These are phyloP conservation scores for Ostreobium quekettii DNA, from an alignment of 139 green algal species.

Conservation along the genomic window DNA sequence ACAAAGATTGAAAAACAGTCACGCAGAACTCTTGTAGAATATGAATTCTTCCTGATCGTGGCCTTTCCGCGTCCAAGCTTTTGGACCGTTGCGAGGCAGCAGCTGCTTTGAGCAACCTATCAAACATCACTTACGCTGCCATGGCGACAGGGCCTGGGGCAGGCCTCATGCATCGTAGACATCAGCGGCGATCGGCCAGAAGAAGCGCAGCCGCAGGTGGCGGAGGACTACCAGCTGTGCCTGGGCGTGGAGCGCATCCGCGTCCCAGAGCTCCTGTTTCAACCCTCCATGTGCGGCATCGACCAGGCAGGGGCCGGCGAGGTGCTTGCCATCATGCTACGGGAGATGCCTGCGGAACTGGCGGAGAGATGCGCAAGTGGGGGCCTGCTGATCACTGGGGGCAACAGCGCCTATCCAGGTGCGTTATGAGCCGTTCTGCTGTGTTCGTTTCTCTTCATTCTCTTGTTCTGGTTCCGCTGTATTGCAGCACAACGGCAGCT, in stretches of 20 bases:
- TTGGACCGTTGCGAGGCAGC: too few species aligned
- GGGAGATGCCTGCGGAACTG: constrained; percentile 6
- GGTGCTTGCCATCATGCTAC: constrained; percentile 7
- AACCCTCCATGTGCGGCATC: constrained; percentile 20
- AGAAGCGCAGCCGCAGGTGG: background rate
- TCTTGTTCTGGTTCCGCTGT: too few species aligned
- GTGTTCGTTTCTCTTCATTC: too few species aligned
- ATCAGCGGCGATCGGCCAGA: background rate
- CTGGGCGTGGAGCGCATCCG: constrained; percentile 21
- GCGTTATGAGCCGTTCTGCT: too few species aligned
- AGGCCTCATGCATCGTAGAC: background rate
- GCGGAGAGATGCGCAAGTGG: background rate
- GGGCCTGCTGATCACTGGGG: constrained; percentile 15
- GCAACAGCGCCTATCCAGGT: constrained; percentile 18
- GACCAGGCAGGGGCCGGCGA: constrained; percentile 22
- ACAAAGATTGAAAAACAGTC: too few species aligned
- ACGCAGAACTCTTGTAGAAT: too few species aligned
- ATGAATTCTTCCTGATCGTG: too few species aligned
- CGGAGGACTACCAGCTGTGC: constrained; percentile 20
- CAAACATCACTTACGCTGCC: too few species aligned
- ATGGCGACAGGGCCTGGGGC: background rate
- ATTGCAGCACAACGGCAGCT: background rate
- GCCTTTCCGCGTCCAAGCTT: too few species aligned
- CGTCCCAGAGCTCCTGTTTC: constrained; percentile 24
- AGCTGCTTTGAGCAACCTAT: too few species aligned